These are phyloP conservation scores for Solanum piurae DNA, from an alignment of 257 asterid species.

Conservation along the genomic window DNA sequence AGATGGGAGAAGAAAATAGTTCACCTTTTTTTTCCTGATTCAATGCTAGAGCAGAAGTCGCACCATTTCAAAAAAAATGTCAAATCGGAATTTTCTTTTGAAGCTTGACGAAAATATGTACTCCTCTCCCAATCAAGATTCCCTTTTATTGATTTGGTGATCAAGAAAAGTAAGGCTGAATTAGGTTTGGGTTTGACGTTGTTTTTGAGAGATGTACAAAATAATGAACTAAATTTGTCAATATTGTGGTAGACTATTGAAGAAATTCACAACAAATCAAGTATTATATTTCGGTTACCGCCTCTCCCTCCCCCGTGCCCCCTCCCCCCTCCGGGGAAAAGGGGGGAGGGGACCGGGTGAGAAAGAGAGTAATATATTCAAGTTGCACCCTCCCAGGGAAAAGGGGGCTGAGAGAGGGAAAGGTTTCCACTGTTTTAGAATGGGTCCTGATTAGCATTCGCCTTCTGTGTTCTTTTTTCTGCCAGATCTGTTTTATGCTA, in stretches of 20 bases:
- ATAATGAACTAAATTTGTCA: not conserved
- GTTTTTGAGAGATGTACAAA: not conserved
- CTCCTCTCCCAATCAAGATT: not conserved
- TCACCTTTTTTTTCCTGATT: not conserved
- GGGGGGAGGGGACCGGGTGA: not conserved
- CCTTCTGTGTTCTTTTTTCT: not conserved
- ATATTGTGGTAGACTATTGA: not conserved
- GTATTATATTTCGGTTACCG: not conserved
- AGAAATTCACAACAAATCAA: not conserved
- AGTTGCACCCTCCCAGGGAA: not conserved
- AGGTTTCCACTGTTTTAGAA: not conserved
- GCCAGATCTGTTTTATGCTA: not conserved
- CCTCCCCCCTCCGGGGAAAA: not conserved
- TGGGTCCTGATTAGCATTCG: not conserved
- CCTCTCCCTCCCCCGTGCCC: not conserved
- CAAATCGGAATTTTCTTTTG: not conserved
- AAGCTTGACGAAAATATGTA: not conserved
- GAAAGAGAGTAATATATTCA: not conserved
- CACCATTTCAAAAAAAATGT: not conserved
- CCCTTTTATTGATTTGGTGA: not conserved
- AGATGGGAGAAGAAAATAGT: not conserved
- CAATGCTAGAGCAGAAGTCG: not conserved
- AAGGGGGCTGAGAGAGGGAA: not conserved
- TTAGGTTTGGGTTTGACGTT: not conserved
- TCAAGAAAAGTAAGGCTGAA: not conserved